Conservation (phyloP, 1,284 basidiomycete genomes). For the Hymenochaete sp. region DNA sequence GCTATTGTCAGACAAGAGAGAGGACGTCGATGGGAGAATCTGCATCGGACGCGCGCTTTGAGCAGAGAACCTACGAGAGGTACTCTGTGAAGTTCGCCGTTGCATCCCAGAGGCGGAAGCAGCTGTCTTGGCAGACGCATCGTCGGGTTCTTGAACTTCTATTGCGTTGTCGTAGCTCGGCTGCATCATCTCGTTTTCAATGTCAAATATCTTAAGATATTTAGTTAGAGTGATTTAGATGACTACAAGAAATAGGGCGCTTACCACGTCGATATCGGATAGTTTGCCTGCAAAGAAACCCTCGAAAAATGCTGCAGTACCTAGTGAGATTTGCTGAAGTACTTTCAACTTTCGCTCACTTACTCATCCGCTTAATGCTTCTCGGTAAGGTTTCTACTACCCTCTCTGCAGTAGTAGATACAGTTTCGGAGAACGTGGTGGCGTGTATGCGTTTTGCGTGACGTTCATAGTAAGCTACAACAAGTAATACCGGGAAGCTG, state of each 20-base stretch:
- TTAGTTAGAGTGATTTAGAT: conserved; percentile 2
- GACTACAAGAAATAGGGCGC: conserved; percentile 22
- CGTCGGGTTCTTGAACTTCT: conserved; percentile 35
- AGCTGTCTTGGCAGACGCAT: conserved; percentile 23
- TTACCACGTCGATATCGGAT: conserved; percentile 65
- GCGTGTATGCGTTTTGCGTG: conserved; percentile 59
- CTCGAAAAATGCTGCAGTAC: conserved; percentile 63
- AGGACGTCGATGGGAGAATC: conserved; percentile 12
- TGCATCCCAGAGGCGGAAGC: conserved; percentile 19
- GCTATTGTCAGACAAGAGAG: neutral
- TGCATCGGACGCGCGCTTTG: conserved; percentile 11
- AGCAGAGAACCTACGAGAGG: conserved; percentile 24
- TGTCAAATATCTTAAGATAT: conserved; percentile 65
- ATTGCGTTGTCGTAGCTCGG: conserved; percentile 40
- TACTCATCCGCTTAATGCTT: conserved; percentile 62
- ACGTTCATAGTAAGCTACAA: conserved; percentile 78
- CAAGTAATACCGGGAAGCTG: conserved; percentile 77
- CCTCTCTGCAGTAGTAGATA: conserved; percentile 57
- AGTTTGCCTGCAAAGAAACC: conserved; percentile 60
- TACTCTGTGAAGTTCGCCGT: conserved; percentile 27
- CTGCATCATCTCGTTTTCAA: conserved; percentile 55
- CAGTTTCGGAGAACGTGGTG: conserved; percentile 61
- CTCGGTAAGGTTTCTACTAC: conserved; percentile 67
- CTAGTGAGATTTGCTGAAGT: conserved; percentile 14
- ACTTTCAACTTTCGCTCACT: conserved; percentile 24